Evolutionary conservation across 164 flowering plant genomes (phyloP), one percentile per base, ranked within the genome.

Genomic region (Stephania yunnanensis): DNA sequence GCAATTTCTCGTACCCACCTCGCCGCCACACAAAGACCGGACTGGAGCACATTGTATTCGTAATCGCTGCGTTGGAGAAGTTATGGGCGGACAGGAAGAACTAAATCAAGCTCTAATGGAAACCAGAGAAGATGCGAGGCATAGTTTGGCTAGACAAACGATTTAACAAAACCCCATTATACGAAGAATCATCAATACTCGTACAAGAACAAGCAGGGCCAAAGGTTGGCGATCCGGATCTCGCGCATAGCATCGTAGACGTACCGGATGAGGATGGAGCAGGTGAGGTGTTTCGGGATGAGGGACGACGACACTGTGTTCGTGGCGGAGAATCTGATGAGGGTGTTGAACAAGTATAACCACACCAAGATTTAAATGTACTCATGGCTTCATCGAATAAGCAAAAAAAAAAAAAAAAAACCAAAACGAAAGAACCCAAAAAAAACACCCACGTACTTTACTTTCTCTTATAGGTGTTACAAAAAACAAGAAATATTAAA

Each of bases 291-390:
- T 92, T 80, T 88, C 66, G 93, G 88, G 69, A 86, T 89, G 90
- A 90, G 92, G 0, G 95, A 91, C 58, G 95, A 91, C 50, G 96
- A 91, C 50, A 91, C 96, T 1, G 81, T 89, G 7, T 91, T 91
- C 73, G 78, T 90, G 1, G 64, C 83, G 0, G 90, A 90, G 0
- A 91, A 91, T 81, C 72, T 91, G 53, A 84, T 88, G 12, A 75
- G 90, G 70, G 89, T 89, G 55, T 63, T 91, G 70, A n/a, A 45
- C 6, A 90, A 89, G 69, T 87, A 88, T 74, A 93, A 91, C 61
- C 92, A 87, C 68, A 79, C 77, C 6, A 78, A 87, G 80, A 81
- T 77, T 25, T 25, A 25, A 25, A 25, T 25, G 25, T 25, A 25
- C 0, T 25, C 0, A 25, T 25, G 25, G 25, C 25, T 25, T 25